Evolutionary conservation across 805 yeast genomes (phyloP).

Genomic region (Candida gorgasii): DNA sequence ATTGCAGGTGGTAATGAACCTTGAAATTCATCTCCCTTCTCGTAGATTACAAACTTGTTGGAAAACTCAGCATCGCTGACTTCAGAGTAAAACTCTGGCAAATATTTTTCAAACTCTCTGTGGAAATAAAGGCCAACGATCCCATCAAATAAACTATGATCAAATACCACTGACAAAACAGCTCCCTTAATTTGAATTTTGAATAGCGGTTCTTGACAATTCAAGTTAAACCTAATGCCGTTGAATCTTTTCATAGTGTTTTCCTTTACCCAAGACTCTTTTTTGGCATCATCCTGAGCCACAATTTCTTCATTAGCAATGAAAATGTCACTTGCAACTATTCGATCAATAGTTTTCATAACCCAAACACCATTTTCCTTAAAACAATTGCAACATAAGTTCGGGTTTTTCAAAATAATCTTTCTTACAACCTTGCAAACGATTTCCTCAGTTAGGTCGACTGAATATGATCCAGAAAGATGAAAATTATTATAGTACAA

Average conservation of each 20-base stretch:
- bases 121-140: constrained; percentile 35
- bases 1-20: constrained; percentile 35
- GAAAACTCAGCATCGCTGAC: neutral
- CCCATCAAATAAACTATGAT: constrained; percentile 44
- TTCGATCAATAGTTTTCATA: constrained; percentile 25
- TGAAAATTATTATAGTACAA: constrained; percentile 35
- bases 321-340: constrained; percentile 27
- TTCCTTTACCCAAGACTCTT: constrained; percentile 22
- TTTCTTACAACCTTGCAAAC: constrained; percentile 31
- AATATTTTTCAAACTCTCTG: constrained; percentile 28
- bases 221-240: constrained; percentile 21
- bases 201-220: constrained; percentile 29
- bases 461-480: constrained; percentile 32
- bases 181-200: constrained; percentile 26
- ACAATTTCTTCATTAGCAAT: constrained; percentile 14
- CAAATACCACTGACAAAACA: constrained; percentile 28
- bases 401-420: constrained; percentile 34
- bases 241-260: constrained; percentile 27
- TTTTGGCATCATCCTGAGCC: constrained; percentile 13
- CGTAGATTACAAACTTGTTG: constrained; percentile 1
- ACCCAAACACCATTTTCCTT: constrained; percentile 17
- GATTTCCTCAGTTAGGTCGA: constrained; percentile 15
- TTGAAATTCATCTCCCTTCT: constrained; percentile 17
- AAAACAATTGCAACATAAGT: constrained; percentile 33
- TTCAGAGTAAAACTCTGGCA: constrained; percentile 17